Percentiles rank a stretch among this genome's conserved stretches.
phyloP scores from a whole-genome alignment of 2,329 filamentous ascomycete species.

The Colletotrichum orbiculare region DNA sequence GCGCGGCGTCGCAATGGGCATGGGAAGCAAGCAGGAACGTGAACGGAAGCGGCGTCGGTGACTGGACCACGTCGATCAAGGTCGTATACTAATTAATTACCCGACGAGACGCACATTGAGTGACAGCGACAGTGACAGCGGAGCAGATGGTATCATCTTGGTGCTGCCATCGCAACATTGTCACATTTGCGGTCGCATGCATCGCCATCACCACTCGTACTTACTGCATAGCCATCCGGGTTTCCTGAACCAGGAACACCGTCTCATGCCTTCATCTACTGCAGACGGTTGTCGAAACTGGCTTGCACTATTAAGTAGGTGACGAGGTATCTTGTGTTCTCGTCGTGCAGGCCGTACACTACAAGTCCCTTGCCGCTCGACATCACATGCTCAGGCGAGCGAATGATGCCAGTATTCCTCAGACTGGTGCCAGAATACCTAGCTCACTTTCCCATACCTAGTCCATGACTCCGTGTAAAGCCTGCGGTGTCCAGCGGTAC shows the following conservation, averaged over 20 bases:
- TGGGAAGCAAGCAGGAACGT: conserved; percentile 21
- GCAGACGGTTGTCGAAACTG: too few species aligned
- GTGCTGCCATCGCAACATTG: conserved; percentile 7
- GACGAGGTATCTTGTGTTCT: too few species aligned
- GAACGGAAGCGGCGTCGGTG: conserved; percentile 6
- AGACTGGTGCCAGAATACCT: too few species aligned
- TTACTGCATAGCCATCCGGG: conserved; percentile 6
- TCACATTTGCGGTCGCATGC: conserved; percentile 3
- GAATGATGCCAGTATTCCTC: too few species aligned
- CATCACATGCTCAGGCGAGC: too few species aligned
- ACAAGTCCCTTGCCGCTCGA: too few species aligned
- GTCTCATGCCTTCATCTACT: conserved; percentile 1
- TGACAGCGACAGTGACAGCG: background rate
- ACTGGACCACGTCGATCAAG: conserved; percentile 1
- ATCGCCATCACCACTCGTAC: background rate
- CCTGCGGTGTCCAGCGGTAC: too few species aligned
- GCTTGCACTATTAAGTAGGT: too few species aligned
- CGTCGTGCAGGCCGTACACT: too few species aligned
- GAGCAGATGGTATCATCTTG: conserved; percentile 18
- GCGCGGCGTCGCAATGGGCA: conserved; percentile 30
- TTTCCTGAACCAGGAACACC: background rate
- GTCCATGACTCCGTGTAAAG: too few species aligned
- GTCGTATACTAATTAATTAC: background rate
- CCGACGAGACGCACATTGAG: background rate
- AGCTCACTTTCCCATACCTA: too few species aligned